A percentile compares a stretch with the other conserved stretches of the same genome.
These are phyloP conservation scores for Scutellaria baicalensis DNA, from an alignment of 257 asterid species.

Conservation along the genomic window DNA sequence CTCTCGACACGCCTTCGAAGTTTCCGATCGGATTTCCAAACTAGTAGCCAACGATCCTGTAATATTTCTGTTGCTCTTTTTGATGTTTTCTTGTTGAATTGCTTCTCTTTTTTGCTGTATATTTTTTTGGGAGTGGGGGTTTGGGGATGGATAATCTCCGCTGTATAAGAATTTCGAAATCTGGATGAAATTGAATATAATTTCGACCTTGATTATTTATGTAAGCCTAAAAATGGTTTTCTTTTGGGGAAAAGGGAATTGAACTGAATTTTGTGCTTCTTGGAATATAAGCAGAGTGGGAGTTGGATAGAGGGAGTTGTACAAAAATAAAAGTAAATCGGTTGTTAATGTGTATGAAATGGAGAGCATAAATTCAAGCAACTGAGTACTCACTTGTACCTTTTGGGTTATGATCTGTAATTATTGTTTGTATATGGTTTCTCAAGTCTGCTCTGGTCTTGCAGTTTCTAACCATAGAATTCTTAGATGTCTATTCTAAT, in stretches of 20 bases:
- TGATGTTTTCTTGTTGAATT: background rate
- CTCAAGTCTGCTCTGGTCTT: background rate
- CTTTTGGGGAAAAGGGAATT: background rate
- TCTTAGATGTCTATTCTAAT: background rate
- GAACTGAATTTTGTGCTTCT: background rate
- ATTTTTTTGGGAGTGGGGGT: no score
- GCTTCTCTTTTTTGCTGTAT: background rate
- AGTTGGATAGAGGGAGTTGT: background rate
- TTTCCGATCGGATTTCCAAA: conserved; percentile 89
- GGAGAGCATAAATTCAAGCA: background rate
- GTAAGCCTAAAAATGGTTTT: background rate
- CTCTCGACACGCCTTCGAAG: conserved; percentile 52
- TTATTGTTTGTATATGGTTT: background rate
- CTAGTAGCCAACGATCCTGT: conserved; percentile 96
- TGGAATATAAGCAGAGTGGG: no score
- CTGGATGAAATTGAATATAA: background rate
- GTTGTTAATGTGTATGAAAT: background rate
- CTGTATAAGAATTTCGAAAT: background rate
- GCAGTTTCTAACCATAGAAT: background rate
- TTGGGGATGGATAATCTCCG: no score
- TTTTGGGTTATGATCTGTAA: background rate
- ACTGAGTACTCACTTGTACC: background rate
- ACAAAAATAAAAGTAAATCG: background rate
- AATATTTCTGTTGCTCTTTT: background rate
- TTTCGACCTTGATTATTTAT: background rate